phyloP scores from a whole-genome alignment of 176 grass and related monocot genomes.

The Typha latifolia region DNA sequence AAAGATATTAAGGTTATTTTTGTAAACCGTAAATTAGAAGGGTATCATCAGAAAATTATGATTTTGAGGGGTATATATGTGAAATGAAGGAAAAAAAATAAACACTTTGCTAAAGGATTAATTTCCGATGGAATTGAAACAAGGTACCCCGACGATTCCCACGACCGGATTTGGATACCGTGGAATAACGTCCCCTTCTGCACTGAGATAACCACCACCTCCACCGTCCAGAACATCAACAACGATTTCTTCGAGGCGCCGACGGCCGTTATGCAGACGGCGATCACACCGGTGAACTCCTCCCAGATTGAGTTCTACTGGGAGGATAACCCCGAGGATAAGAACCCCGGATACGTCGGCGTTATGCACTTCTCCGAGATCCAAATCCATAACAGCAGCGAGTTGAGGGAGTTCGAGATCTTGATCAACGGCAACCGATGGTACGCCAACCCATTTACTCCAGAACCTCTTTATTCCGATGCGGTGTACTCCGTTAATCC shows the following conservation, averaged over 20 bases:
- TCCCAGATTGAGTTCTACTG: slow-evolving; percentile 18
- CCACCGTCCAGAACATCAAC: neutral
- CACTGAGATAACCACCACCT: slow-evolving; percentile 22
- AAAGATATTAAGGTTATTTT: too few species aligned
- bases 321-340: neutral
- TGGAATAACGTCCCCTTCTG: slow-evolving; percentile 23
- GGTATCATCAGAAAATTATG: too few species aligned
- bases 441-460: neutral
- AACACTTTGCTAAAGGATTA: neutral
- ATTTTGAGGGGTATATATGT: too few species aligned
- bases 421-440: neutral
- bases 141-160: slow-evolving; percentile 25
- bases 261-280: slow-evolving; percentile 25
- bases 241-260: slow-evolving; percentile 13
- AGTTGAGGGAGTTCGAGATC: slow-evolving; percentile 11
- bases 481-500: neutral
- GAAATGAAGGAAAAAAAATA: too few species aligned
- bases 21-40: too few species aligned
- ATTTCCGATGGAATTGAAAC: neutral
- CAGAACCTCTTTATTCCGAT: neutral
- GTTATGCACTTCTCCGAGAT: slow-evolving; percentile 14
- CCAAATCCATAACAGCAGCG: neutral
- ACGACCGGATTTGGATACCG: slow-evolving; percentile 24
- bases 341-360: slow-evolving; percentile 5
- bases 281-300: slow-evolving; percentile 17